Evolutionary conservation across 371 early-diverging fungal species (phyloP).

Genomic region (Smittium mucronatum): DNA sequence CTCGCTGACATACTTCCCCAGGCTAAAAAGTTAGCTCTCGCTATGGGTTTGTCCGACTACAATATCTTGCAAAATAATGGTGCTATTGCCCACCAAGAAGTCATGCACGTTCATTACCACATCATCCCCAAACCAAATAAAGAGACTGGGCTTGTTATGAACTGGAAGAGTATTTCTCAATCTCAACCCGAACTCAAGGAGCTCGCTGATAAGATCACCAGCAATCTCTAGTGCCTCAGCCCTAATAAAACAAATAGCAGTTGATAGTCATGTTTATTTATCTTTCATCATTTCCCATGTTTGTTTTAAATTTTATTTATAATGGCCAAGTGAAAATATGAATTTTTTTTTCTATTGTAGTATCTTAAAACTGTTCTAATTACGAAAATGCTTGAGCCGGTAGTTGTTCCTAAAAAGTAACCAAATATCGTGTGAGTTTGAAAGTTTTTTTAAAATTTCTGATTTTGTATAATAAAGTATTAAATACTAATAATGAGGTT

Average conservation of each 20-base stretch:
- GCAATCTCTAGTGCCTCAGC: not conserved
- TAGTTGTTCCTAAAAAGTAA: too few relatives aligned
- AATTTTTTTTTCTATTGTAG: too few relatives aligned
- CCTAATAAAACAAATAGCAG: not conserved
- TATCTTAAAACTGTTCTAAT: too few relatives aligned
- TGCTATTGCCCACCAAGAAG: conserved; percentile 42
- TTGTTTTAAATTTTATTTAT: not conserved
- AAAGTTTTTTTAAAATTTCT: too few relatives aligned
- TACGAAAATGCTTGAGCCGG: too few relatives aligned
- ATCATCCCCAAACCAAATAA: conserved; percentile 62
- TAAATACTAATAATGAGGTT: too few relatives aligned
- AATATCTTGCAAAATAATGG: conserved; percentile 77
- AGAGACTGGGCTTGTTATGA: conserved; percentile 56
- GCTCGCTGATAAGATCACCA: not conserved
- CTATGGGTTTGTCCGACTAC: conserved; percentile 59
- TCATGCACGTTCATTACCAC: conserved; percentile 87
- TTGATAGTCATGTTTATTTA: not conserved
- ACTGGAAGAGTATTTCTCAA: conserved; percentile 35
- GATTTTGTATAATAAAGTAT: too few relatives aligned
- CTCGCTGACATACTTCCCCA: conserved; percentile 70
- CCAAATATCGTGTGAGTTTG: too few relatives aligned
- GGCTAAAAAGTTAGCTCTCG: conserved; percentile 71
- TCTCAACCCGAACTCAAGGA: not conserved
- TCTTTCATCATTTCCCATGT: not conserved
- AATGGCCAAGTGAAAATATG: too few relatives aligned